phyloP scores from a whole-genome alignment of 129 eudicot species.

The Flaveria brownii region DNA sequence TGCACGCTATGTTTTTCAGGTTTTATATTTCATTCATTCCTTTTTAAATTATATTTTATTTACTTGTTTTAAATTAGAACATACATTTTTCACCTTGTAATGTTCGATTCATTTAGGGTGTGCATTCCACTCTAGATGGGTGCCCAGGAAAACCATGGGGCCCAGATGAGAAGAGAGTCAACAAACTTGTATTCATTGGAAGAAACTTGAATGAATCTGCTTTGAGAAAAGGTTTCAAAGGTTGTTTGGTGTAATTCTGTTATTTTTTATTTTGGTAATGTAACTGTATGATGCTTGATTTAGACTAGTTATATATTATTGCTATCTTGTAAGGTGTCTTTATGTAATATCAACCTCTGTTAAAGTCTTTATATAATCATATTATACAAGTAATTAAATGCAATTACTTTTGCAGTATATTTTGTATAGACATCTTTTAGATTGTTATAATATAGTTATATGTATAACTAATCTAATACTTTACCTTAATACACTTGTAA shows the following conservation, averaged over 20 bases:
- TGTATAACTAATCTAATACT: no score
- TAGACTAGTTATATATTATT: not conserved
- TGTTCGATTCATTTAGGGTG: slow-evolving; percentile 54
- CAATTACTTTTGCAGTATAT: no score
- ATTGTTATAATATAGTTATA: no score
- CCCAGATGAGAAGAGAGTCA: slow-evolving; percentile 76
- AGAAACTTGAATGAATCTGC: slow-evolving; percentile 80
- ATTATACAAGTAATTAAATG: no score
- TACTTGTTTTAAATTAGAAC: not conserved
- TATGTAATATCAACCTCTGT: no score
- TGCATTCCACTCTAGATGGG: slow-evolving; percentile 82
- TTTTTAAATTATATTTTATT: not conserved
- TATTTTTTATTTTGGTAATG: not conserved
- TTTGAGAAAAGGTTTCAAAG: slow-evolving; percentile 81
- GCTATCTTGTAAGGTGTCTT: no score
- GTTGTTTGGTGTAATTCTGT: slow-evolving; percentile 63
- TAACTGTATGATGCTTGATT: not conserved
- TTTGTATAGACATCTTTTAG: no score
- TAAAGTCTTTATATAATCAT: no score
- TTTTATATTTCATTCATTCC: slow-evolving; percentile 19
- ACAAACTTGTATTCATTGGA: slow-evolving; percentile 88
- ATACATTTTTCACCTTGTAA: not conserved
- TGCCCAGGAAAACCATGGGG: slow-evolving; percentile 90
- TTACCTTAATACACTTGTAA: no score
- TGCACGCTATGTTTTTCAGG: slow-evolving; percentile 89